These are phyloP conservation scores for Curvularia spicifera DNA, from an alignment of 2,329 filamentous ascomycete genomes.

Conservation along the genomic window DNA sequence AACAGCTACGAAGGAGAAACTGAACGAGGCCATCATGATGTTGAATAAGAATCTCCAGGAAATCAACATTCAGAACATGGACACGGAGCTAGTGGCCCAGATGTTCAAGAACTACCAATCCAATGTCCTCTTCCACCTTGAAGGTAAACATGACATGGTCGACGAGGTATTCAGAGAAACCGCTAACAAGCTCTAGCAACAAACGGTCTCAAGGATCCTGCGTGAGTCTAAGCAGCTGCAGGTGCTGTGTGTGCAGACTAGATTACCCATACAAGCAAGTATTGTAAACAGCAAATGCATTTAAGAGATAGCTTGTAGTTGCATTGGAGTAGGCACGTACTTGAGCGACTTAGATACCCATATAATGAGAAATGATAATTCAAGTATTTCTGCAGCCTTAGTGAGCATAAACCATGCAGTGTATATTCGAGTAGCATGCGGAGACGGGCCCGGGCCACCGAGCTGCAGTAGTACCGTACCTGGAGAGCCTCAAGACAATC, in stretches of 20 bases:
- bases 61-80: slow-evolving; percentile 99
- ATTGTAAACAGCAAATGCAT: neutral
- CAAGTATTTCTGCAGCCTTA: neutral
- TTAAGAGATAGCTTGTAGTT: neutral
- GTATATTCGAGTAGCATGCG: slow-evolving; percentile 10
- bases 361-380: slow-evolving; percentile 11
- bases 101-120: slow-evolving; percentile 99
- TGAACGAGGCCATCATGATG: slow-evolving; percentile 91
- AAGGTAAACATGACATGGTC: slow-evolving; percentile 66
- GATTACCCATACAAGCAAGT: neutral
- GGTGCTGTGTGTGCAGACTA: neutral
- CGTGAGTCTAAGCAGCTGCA: slow-evolving; percentile 51
- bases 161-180: neutral
- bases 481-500: slow-evolving; percentile 23
- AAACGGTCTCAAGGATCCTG: slow-evolving; percentile 80
- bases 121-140: slow-evolving; percentile 94
- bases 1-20: slow-evolving; percentile 76
- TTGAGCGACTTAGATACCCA: slow-evolving; percentile 1
- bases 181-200: slow-evolving; percentile 64
- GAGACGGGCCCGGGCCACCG: slow-evolving; percentile 35
- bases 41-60: slow-evolving; percentile 94
- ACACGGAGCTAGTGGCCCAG: slow-evolving; percentile 94
- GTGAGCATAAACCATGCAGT: neutral
- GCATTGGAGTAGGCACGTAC: neutral
- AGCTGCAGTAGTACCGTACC: slow-evolving; percentile 8